Conservation (phyloP, 768 basidiomycete species). For the Leccinellum luteum region DNA sequence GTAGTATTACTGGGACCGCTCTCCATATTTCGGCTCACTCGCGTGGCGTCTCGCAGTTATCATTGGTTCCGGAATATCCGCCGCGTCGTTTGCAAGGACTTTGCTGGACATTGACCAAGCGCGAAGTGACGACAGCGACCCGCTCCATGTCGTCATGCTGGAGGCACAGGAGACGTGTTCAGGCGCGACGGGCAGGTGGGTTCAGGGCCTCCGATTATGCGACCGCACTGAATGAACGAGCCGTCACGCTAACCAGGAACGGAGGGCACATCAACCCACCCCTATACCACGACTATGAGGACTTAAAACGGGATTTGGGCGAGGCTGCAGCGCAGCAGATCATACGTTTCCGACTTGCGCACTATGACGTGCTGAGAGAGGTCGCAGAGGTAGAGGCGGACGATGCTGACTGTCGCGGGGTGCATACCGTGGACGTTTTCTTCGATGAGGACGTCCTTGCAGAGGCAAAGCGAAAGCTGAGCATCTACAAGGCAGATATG, state of each 20-base stretch:
- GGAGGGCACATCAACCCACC: conserved; percentile 52
- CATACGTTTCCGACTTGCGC: conserved; percentile 40
- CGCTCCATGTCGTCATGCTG: conserved; percentile 46
- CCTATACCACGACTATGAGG: conserved; percentile 44
- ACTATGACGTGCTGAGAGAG: conserved; percentile 31
- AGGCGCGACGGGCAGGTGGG: conserved; percentile 51
- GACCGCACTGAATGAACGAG: background rate
- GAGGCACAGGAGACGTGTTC: conserved; percentile 61
- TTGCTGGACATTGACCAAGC: conserved; percentile 31
- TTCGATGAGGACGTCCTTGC: conserved; percentile 31
- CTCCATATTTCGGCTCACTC: background rate
- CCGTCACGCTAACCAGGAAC: conserved; percentile 32
- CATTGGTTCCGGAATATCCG: conserved; percentile 56
- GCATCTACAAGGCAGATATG: conserved; percentile 46
- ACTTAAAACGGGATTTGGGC: conserved; percentile 39
- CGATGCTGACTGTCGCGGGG: conserved; percentile 30
- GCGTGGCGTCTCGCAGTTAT: conserved; percentile 32
- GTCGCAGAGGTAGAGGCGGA: conserved; percentile 31
- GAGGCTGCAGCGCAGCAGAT: conserved; percentile 37
- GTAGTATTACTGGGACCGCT: background rate
- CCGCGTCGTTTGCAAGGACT: conserved; percentile 41
- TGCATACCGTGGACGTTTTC: conserved; percentile 35
- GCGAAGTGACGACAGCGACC: conserved; percentile 13
- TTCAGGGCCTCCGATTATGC: background rate
- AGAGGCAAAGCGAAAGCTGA: conserved; percentile 43